These are phyloP conservation scores for Vicia faba DNA, from an alignment of 306 rosid species.

Conservation along the genomic window DNA sequence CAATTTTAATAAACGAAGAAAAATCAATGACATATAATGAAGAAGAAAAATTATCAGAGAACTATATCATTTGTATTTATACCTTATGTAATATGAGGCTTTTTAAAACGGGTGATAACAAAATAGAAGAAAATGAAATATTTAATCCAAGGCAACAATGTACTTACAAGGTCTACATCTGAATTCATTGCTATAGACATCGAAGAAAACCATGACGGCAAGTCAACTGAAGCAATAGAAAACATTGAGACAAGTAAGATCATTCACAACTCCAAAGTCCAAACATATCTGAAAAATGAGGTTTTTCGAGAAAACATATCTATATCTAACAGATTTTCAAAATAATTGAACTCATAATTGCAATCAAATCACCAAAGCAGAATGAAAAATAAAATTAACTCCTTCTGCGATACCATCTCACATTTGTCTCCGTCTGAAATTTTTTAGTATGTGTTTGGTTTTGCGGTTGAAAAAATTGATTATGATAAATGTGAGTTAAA, in stretches of 20 bases:
- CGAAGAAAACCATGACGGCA: conserved; percentile 88
- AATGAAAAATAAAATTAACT: neutral
- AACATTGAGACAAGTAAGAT: conserved; percentile 47
- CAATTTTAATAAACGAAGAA: conserved; percentile 21
- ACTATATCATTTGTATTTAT: too few relatives aligned
- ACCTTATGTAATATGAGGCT: too few relatives aligned
- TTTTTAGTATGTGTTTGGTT: neutral
- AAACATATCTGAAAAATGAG: conserved; percentile 13
- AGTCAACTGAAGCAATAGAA: conserved; percentile 72
- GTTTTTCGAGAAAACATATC: neutral
- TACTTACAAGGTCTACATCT: conserved; percentile 82
- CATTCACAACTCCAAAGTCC: conserved; percentile 21
- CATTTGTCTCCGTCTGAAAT: neutral
- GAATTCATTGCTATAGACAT: conserved; percentile 75
- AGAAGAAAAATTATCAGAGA: too few relatives aligned
- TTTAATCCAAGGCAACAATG: neutral
- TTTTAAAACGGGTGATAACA: too few relatives aligned
- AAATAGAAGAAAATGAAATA: too few relatives aligned
- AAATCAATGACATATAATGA: too few relatives aligned
- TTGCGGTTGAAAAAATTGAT: too few relatives aligned
- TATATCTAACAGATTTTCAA: neutral
- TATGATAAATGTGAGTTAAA: too few relatives aligned
- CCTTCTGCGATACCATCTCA: conserved; percentile 1
- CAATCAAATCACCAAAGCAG: conserved; percentile 26
- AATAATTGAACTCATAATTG: conserved; percentile 4